Evolutionary conservation across 1,284 basidiomycete genomes (phyloP), one percentile per base, ranked within the genome.

Genomic region (Microbotryomycetes sp.): DNA sequence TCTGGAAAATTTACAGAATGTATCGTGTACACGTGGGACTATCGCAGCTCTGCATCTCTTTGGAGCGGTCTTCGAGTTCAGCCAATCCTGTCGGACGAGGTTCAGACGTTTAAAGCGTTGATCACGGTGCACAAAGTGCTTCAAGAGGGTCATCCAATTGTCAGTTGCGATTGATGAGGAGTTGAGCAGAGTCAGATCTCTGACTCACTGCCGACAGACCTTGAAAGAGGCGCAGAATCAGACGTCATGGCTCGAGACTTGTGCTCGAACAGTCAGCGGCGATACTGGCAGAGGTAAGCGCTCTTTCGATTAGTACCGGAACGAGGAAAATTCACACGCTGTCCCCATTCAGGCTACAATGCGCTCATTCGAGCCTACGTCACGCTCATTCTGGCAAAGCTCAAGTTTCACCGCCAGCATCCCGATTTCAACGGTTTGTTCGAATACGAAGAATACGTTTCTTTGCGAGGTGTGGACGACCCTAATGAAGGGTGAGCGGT

Each of bases 21-120:
- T 71, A 94, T 97, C 74, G 89, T 97, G 31, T 97, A 92, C 76
- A 96, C 92, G 16, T 96, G 92, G 92, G 92, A 97, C 76, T 96
- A 96, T 74, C 91, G 94, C 74, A 88, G 89, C n/a, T 94, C 91
- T 45, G 85, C 90, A 71, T 92, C 91, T 6, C 93, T 97, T 73
- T 97, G 93, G 93, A 91, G 89, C 70, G 91, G 90, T 27, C 81
- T 97, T 16, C 82, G 92, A 50, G 93, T 96, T 4, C 91, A 94
- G 71, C 92, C 92, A 41, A 94, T 97, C 70, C 78, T 97, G 26
- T 84, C 91, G 3, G 92, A 97, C 75, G 92, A 97, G 78, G 85
- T 96, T 0, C 91, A 94, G 77, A 93, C 92, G 0, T 97, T 96
- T 82, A 97, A 97, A 76, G 88, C 88, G 4, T 81, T 97, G 65